Conservation (phyloP, 805 yeast species). For the Spathaspora sp. region DNA sequence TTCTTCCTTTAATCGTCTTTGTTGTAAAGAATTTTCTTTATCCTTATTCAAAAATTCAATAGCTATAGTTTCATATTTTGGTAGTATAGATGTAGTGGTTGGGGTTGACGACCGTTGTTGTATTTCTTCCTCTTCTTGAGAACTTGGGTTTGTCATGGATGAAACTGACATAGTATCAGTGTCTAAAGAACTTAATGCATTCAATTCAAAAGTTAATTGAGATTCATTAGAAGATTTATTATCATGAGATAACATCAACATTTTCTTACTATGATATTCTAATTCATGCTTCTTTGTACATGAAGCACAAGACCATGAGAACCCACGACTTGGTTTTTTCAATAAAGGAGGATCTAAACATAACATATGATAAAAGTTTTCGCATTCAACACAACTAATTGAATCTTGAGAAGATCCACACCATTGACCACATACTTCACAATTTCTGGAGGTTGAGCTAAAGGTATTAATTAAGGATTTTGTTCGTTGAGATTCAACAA, state of each 20-base stretch:
- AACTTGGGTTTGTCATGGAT: not conserved
- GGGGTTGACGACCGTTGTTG: not conserved
- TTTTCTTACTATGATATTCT: slow-evolving; percentile 35
- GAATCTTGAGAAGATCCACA: slow-evolving; percentile 61
- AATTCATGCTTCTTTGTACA: slow-evolving; percentile 63
- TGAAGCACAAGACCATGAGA: slow-evolving; percentile 84
- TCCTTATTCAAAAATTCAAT: slow-evolving; percentile 50
- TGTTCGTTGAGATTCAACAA: slow-evolving; percentile 66
- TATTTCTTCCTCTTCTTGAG: slow-evolving; percentile 3
- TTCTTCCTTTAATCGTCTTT: slow-evolving; percentile 58
- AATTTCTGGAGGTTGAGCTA: slow-evolving; percentile 47
- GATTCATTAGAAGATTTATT: slow-evolving; percentile 37
- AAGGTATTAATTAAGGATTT: slow-evolving; percentile 63
- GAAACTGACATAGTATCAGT: not conserved
- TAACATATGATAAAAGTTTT: slow-evolving; percentile 66
- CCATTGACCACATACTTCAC: slow-evolving; percentile 84
- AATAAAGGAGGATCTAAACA: slow-evolving; percentile 84
- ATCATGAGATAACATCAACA: slow-evolving; percentile 40
- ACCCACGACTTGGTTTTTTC: slow-evolving; percentile 79
- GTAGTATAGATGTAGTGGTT: slow-evolving; percentile 20
- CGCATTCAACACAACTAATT: slow-evolving; percentile 77
- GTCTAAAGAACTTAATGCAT: slow-evolving; percentile 9
- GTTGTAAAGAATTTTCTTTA: slow-evolving; percentile 30
- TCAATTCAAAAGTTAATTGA: slow-evolving; percentile 24
- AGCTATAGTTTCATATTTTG: slow-evolving; percentile 58